Conservation (phyloP, 345 rosid species). For the Cochlearia excelsa region DNA sequence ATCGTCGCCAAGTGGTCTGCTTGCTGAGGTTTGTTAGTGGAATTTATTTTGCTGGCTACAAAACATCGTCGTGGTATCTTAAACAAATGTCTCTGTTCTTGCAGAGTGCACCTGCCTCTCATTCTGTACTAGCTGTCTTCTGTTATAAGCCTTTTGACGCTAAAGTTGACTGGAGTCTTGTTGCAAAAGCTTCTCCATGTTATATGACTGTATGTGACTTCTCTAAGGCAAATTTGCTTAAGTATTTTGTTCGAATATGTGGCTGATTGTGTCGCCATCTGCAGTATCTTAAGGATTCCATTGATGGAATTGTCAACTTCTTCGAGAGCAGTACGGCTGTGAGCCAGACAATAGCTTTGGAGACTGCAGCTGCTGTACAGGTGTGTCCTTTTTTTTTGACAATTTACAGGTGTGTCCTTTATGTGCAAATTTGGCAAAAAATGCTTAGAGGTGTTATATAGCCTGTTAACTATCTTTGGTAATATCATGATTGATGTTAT, state of each 20-base stretch:
- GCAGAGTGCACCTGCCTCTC: slow-evolving; percentile 82
- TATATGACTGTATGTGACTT: slow-evolving; percentile 71
- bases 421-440: slow-evolving; percentile 18
- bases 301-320: slow-evolving; percentile 69
- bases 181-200: slow-evolving; percentile 94
- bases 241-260: slow-evolving; percentile 5
- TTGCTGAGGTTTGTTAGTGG: slow-evolving; percentile 69
- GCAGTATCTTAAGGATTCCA: slow-evolving; percentile 91
- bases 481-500: slow-evolving; percentile 11
- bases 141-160: slow-evolving; percentile 92
- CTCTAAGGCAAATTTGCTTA: slow-evolving; percentile 13
- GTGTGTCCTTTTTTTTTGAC: no score
- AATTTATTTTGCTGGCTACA: slow-evolving; percentile 18
- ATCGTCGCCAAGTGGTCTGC: slow-evolving; percentile 89
- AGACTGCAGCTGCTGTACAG: slow-evolving; percentile 98
- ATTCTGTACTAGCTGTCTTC: slow-evolving; percentile 79
- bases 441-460: slow-evolving; percentile 3
- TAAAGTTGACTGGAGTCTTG: slow-evolving; percentile 96
- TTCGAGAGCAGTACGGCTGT: slow-evolving; percentile 77
- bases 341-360: slow-evolving; percentile 89
- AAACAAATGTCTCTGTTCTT: slow-evolving; percentile 25
- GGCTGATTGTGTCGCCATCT: slow-evolving; percentile 25
- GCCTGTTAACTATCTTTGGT: slow-evolving; percentile 17
- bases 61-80: slow-evolving; percentile 21
- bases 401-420: slow-evolving; percentile 79